phyloP scores from a whole-genome alignment of 495 filamentous ascomycete genomes.

The Evernia prunastri region DNA sequence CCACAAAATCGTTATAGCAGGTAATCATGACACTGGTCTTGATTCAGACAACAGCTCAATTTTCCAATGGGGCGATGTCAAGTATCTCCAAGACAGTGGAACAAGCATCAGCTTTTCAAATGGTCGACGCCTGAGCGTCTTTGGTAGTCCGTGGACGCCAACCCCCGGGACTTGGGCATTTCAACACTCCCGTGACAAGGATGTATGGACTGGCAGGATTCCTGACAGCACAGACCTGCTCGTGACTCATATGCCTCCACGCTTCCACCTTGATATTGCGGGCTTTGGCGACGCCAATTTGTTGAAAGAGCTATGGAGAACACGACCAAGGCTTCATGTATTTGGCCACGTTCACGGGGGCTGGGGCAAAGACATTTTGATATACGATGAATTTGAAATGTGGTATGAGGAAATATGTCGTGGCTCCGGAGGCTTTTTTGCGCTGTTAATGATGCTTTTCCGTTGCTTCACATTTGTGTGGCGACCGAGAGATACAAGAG shows the following conservation, averaged over 20 bases:
- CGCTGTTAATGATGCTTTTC: too few relatives aligned
- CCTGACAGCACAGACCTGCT: constrained; percentile 65
- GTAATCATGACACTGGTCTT: constrained; percentile 67
- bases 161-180: constrained; percentile 43
- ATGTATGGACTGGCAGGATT: constrained; percentile 36
- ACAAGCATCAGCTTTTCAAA: constrained; percentile 43
- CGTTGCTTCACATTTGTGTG: too few relatives aligned
- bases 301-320: too few relatives aligned
- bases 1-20: constrained; percentile 64
- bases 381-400: too few relatives aligned
- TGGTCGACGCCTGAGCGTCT: constrained; percentile 48
- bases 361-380: too few relatives aligned
- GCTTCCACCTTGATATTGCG: constrained; percentile 64
- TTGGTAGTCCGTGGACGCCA: constrained; percentile 47
- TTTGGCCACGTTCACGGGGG: too few relatives aligned
- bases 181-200: constrained; percentile 36
- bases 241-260: constrained; percentile 59
- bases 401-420: too few relatives aligned
- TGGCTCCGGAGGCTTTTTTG: too few relatives aligned
- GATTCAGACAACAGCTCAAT: constrained; percentile 37
- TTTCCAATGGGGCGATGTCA: constrained; percentile 42
- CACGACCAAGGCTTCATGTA: too few relatives aligned
- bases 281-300: too few relatives aligned
- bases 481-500: too few relatives aligned
- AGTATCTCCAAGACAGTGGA: constrained; percentile 46